Evolutionary conservation across 192 early-diverging fungal genomes (phyloP), one percentile per base, ranked within the genome.

Genomic region (Borealophlyctis nickersoniae): DNA sequence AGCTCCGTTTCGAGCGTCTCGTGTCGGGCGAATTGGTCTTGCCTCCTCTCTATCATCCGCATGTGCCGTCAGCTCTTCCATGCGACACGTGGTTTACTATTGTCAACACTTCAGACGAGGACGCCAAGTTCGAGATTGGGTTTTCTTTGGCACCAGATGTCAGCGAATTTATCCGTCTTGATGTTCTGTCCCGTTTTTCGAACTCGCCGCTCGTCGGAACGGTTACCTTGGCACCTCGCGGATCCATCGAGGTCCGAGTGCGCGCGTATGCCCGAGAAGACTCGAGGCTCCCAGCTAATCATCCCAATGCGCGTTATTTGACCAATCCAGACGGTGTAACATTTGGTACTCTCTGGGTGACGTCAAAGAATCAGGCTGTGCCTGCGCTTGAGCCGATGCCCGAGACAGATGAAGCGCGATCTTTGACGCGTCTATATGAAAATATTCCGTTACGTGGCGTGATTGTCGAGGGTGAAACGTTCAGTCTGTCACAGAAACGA

Each of bases 81-180:
- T 89, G 87, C 56, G 91, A 94, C 66, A 81, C 80, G 16, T 94
- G 90, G 91, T 94, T 93, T 73, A 78, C 82, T 16, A 86, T 94
- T 45, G 65, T 76, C 19, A 94, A 92, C 69, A 82, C 80, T 30
- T 79, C 86, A 5, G 85, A 87, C 30, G 81, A 88, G n/a, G 92
- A 94, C 52, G 78, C 86, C 24, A 79, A 86, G 14, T 91, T 94
- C 70, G 88, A 90, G 66, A 81, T 91, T 58, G 89, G 82, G 3
- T 82, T 77, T 11, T 77, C 79, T n/a, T 69, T 89, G 0, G 67
- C 80, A 0, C 81, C 83, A 19, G 85, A 89, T 49, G 57, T 94
- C 1, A 60, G 73, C 7, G 74, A 79, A 22, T 86, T 81, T 56
- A 71, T 93, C 13, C 76, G 79, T 48, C 53, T 91, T 7, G 89